Percentiles rank a stretch among this genome's conserved stretches.
phyloP scores from a whole-genome alignment of 1,139 yeast genomes.

The Yamadazyma triangularis region DNA sequence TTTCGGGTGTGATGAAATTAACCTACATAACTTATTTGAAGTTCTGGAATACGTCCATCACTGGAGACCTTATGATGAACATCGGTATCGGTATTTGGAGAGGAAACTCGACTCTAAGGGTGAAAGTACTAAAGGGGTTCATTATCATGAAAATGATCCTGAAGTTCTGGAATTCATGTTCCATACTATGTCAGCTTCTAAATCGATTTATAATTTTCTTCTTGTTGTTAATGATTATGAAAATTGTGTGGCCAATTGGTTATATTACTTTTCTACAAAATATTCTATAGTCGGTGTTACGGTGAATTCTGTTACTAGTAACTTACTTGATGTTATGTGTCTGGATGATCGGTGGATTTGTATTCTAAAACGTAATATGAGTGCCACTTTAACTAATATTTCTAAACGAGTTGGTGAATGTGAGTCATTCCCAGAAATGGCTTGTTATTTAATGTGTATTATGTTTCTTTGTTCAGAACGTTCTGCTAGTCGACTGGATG shows the following conservation, averaged over 20 bases:
- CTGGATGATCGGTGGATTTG: conserved; percentile 4
- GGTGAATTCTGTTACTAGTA: conserved; percentile 3
- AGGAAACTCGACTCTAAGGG: neutral
- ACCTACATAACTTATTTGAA: neutral
- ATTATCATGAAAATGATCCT: conserved; percentile 6
- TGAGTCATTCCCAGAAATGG: conserved; percentile 7
- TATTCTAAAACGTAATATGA: conserved; percentile 4
- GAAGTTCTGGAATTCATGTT: conserved; percentile 6
- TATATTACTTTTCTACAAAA: conserved; percentile 4
- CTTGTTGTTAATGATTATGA: conserved; percentile 3
- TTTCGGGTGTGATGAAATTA: too few relatives aligned
- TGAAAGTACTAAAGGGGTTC: neutral
- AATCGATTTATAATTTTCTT: conserved; percentile 4
- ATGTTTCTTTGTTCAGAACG: conserved; percentile 18
- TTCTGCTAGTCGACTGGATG: conserved; percentile 14
- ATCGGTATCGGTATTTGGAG: neutral
- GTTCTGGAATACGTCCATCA: conserved; percentile 2
- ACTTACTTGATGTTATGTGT: neutral
- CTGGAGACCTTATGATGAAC: conserved; percentile 4
- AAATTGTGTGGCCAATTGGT: conserved; percentile 5
- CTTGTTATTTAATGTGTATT: conserved; percentile 7
- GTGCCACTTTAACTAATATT: conserved; percentile 2
- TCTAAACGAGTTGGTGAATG: conserved; percentile 5
- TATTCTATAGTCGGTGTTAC: conserved; percentile 5
- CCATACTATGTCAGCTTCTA: conserved; percentile 2